Percentiles rank a stretch among this genome's conserved stretches.
These are phyloP conservation scores for Colletotrichum euphorbiae DNA, from an alignment of 2,329 filamentous ascomycete genomes.

Conservation along the genomic window DNA sequence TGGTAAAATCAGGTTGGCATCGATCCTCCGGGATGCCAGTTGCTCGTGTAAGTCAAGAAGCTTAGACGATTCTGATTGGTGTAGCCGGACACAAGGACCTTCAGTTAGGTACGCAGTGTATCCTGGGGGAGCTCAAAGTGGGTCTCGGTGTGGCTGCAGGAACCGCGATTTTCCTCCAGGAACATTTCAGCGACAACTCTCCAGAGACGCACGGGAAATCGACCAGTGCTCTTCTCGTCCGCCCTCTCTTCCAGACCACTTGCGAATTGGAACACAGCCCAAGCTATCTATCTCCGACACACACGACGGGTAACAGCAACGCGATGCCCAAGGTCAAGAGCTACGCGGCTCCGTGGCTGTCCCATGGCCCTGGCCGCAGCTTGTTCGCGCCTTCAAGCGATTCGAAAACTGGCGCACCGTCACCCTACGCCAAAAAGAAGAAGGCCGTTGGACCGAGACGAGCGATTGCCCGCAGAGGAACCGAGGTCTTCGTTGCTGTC, in stretches of 20 bases:
- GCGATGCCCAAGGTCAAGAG: slow-evolving; percentile 87
- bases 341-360: slow-evolving; percentile 90
- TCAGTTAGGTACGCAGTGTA: no score
- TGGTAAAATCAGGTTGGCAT: no score
- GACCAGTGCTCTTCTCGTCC: background rate
- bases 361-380: slow-evolving; percentile 79
- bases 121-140: slow-evolving; percentile 23
- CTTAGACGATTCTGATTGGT: slow-evolving; percentile 1
- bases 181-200: slow-evolving; percentile 14
- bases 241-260: background rate
- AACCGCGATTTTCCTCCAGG: slow-evolving; percentile 35
- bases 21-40: background rate
- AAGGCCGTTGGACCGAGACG: slow-evolving; percentile 62
- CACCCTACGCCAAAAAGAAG: slow-evolving; percentile 58
- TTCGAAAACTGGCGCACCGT: slow-evolving; percentile 45
- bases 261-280: background rate
- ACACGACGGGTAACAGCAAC: slow-evolving; percentile 26
- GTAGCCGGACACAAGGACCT: background rate
- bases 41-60: background rate
- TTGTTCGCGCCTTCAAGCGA: slow-evolving; percentile 73
- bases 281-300: background rate
- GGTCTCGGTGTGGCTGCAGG: slow-evolving; percentile 29
- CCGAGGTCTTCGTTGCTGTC: slow-evolving; percentile 88
- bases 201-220: slow-evolving; percentile 9
- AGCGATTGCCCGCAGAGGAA: slow-evolving; percentile 83